phyloP scores from a whole-genome alignment of 2,329 filamentous ascomycete genomes.

The Ophiostoma pallidulum region DNA sequence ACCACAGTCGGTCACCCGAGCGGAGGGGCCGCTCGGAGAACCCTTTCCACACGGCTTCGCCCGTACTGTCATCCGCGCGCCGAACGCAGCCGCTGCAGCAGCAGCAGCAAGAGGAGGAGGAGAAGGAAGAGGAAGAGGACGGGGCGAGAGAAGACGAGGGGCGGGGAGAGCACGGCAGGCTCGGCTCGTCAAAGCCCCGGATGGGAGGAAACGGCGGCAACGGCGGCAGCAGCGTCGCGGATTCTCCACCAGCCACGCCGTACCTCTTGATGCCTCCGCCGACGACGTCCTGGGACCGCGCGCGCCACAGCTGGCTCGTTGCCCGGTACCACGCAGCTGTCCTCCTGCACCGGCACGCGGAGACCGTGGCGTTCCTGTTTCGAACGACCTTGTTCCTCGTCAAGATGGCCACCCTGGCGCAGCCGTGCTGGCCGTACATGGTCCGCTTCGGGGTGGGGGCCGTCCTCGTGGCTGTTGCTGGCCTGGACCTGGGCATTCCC shows the following conservation, averaged over 20 bases:
- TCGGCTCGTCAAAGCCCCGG: no score
- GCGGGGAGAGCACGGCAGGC: no score
- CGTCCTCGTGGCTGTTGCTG: constrained; percentile 59
- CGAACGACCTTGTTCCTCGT: constrained; percentile 55
- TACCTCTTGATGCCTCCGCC: constrained; percentile 42
- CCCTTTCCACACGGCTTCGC: no score
- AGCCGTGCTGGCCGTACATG: constrained; percentile 63
- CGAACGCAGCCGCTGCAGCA: no score
- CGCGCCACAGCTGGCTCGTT: constrained; percentile 28
- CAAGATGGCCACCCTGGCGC: constrained; percentile 57
- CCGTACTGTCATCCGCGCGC: constrained; percentile 8
- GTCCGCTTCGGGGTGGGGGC: constrained; percentile 55
- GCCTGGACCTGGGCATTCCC: constrained; percentile 49
- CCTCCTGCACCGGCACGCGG: constrained; percentile 24
- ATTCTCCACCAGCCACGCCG: constrained; percentile 19
- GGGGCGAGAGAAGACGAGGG: no score
- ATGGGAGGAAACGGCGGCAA: no score
- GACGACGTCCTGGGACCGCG: constrained; percentile 25
- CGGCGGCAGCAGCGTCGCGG: not conserved
- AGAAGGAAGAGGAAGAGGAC: not conserved
- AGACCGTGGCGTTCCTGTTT: constrained; percentile 28
- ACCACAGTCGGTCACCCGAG: constrained; percentile 25
- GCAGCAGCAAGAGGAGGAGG: not conserved
- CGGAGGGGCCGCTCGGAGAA: constrained; percentile 14
- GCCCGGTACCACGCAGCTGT: constrained; percentile 27